A percentile compares a stretch with the other conserved stretches of the same genome.
Conservation (phyloP, 345 rosid genomes). For the Nasturtium officinale region DNA sequence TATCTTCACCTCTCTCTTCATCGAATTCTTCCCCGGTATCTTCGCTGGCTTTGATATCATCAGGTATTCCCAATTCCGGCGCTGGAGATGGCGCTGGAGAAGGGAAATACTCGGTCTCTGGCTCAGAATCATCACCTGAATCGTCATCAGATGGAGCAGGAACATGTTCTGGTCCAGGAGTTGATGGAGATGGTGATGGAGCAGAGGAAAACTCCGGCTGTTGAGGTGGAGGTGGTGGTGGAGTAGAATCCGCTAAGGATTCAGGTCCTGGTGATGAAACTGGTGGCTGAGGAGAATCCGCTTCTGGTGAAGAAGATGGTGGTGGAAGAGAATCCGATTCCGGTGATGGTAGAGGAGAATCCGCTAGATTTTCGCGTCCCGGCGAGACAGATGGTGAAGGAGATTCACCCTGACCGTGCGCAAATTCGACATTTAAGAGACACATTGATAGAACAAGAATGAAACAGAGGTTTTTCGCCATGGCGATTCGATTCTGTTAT, state of each 20-base stretch:
- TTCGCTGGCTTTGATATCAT: conserved; percentile 32
- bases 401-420: conserved; percentile 23
- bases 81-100: conserved; percentile 28
- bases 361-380: neutral
- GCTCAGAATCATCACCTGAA: neutral
- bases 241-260: conserved; percentile 3
- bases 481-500: neutral
- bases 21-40: neutral
- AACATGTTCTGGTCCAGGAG: conserved; percentile 9
- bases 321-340: conserved; percentile 4
- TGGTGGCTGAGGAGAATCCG: neutral
- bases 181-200: conserved; percentile 13
- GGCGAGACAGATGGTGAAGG: conserved; percentile 19
- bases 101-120: conserved; percentile 35
- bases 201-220: neutral
- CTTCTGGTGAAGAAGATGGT: conserved; percentile 17
- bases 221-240: conserved; percentile 5
- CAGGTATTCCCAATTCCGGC: conserved; percentile 9
- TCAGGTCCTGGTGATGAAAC: conserved; percentile 7
- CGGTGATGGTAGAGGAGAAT: conserved; percentile 21
- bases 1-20: neutral
- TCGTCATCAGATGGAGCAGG: conserved; percentile 23
- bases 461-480: conserved; percentile 34
- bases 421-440: conserved; percentile 15
- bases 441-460: conserved; percentile 13